A percentile compares a stretch with the other conserved stretches of the same genome.
Conservation (phyloP, 306 rosid genomes). For the Adenanthera pavonina region DNA sequence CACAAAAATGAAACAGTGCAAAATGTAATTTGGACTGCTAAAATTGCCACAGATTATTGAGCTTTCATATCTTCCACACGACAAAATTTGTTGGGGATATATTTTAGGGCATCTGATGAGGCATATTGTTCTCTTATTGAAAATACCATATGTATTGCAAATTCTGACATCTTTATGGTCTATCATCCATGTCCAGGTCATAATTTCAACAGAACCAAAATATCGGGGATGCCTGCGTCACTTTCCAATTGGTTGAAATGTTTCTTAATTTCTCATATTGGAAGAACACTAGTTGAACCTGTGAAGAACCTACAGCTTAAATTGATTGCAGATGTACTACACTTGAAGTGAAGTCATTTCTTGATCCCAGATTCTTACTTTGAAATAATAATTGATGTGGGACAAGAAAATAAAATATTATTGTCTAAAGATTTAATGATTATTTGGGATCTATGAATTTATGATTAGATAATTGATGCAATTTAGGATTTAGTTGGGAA, state of each 20-base stretch:
- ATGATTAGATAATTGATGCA: no score
- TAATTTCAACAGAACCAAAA: constrained; percentile 29
- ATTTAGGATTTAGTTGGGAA: no score
- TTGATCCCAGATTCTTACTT: constrained; percentile 67
- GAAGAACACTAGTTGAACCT: constrained; percentile 53
- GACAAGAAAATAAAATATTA: no score
- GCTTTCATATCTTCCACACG: no score
- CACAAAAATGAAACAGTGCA: no score
- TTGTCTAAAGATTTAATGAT: no score
- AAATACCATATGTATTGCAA: neutral
- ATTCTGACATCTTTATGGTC: neutral
- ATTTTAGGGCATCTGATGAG: no score
- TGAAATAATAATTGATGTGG: constrained; percentile 44
- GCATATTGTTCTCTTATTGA: no score
- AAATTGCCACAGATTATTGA: no score
- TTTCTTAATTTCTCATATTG: constrained; percentile 56
- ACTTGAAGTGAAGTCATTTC: constrained; percentile 66
- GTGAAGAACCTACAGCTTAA: constrained; percentile 57
- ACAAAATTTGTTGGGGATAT: no score
- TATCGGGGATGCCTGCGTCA: constrained; percentile 26
- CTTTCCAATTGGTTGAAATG: constrained; percentile 48
- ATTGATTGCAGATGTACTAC: constrained; percentile 46
- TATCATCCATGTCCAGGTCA: constrained; percentile 34
- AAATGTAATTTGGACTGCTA: no score
- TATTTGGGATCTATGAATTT: no score